Base-by-base conservation (phyloP, 352 stramenopile species). In the Pythium sukuiense region DNA sequence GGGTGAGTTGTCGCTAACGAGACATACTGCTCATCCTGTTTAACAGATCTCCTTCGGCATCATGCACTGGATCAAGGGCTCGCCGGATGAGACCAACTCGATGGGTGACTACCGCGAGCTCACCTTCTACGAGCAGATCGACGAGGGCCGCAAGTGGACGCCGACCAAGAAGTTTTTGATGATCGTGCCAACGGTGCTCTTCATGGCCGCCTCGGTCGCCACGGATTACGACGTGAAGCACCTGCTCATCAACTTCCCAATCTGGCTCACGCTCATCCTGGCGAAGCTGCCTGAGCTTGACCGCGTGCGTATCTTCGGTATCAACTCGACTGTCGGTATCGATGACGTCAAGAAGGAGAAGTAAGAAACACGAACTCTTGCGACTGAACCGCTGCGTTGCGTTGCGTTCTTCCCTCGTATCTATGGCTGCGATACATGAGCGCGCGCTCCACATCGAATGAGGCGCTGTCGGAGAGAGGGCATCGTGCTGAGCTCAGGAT, bases 61-160 rank as follows among this genome's bases (percentile, higher is more conserved):
- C 66, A 97, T 98, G 80, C 92, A 96, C 83, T 98, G 95, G 93
- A 93, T 98, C 63, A 98, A 98, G 76, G 95, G 96, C 35, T 98
- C 91, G 49, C 88, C 90, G 0, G 88, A 97, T 27, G 92, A 97
- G 73, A 95, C 96, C 64, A 96, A 83, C 57, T 72, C 70, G 35
- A 92, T 97, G 72, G 92, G 92, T 54, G 93, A 98, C 78, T 96
- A 98, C 79, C 88, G 94, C 46, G 91, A 94, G 67, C 89, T 98
- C 71, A 99, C 96, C 24, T 93, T 97, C 65, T 99, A 96, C 83
- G 96, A 99, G 75, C 96, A 99, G 77, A 93, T 99, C 53, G 92
- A 98, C 66, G 89, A 95, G 62, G 91, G 92, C 26, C 80, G 90
- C 61, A 83, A 88, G 45, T 98, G 92, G 91, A 97, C 92, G 39